These are phyloP conservation scores for Ganoderma leucocontextum DNA, from an alignment of 1,284 basidiomycete genomes.

Conservation along the genomic window DNA sequence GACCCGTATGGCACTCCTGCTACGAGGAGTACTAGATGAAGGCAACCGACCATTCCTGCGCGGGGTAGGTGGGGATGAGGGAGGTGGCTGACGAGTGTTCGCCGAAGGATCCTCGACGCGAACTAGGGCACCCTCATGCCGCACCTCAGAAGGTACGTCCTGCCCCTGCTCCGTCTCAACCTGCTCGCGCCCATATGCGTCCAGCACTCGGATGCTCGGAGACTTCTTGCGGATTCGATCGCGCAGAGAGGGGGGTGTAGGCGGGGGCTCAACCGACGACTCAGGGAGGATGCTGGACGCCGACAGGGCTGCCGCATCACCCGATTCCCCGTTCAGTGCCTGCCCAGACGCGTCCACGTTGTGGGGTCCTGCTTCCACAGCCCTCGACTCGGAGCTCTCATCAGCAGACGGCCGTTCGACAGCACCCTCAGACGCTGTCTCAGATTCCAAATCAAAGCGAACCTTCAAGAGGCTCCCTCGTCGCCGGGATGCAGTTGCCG, in stretches of 20 bases:
- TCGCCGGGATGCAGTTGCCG: slow-evolving; percentile 45
- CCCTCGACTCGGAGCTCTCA: slow-evolving; percentile 18
- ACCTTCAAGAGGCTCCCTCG: slow-evolving; percentile 61
- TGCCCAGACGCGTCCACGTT: slow-evolving; percentile 8
- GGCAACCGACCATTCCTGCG: slow-evolving; percentile 33
- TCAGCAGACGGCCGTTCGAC: slow-evolving; percentile 35
- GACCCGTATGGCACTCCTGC: slow-evolving; percentile 58
- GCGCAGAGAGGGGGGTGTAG: slow-evolving; percentile 31
- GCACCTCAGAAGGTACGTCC: background rate
- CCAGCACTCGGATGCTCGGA: slow-evolving; percentile 63
- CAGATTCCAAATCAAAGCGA: slow-evolving; percentile 64
- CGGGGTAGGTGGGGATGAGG: slow-evolving; percentile 36
- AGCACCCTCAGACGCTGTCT: slow-evolving; percentile 47
- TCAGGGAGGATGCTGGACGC: slow-evolving; percentile 13
- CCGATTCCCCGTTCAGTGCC: slow-evolving; percentile 17
- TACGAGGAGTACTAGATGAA: slow-evolving; percentile 44
- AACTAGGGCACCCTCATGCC: slow-evolving; percentile 10
- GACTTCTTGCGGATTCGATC: slow-evolving; percentile 39
- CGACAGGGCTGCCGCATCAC: slow-evolving; percentile 14
- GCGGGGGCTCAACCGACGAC: slow-evolving; percentile 28
- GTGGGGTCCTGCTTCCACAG: slow-evolving; percentile 11
- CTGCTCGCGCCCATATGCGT: slow-evolving; percentile 59
- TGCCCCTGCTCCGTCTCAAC: slow-evolving; percentile 15
- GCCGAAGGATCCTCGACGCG: slow-evolving; percentile 5
- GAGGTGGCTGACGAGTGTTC: background rate